Evolutionary conservation across 1,139 yeast species (phyloP).

Genomic region (Candida albicans): DNA sequence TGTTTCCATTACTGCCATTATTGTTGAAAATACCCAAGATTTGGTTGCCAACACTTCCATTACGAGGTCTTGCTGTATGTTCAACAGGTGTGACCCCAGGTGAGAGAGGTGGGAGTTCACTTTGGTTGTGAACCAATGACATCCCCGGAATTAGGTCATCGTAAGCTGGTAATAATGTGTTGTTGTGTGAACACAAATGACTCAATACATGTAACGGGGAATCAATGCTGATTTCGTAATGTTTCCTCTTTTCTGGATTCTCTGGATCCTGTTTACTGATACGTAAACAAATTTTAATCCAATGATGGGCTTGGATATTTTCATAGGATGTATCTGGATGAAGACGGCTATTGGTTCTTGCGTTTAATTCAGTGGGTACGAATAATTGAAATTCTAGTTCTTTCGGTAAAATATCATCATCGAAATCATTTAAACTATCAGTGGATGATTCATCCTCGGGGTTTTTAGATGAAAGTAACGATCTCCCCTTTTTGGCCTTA

Average conservation of each 20-base stretch:
- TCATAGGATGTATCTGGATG: conserved; percentile 84
- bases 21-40: conserved; percentile 7
- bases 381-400: conserved; percentile 83
- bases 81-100: conserved; percentile 58
- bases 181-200: conserved; percentile 66
- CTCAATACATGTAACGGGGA: conserved; percentile 82
- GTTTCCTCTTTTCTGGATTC: conserved; percentile 65
- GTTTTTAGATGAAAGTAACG: conserved; percentile 27
- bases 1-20: neutral
- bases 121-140: conserved; percentile 24
- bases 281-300: conserved; percentile 86
- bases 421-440: conserved; percentile 28
- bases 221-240: conserved; percentile 88
- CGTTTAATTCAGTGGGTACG: conserved; percentile 65
- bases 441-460: conserved; percentile 10
- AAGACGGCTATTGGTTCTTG: conserved; percentile 42
- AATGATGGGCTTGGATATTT: conserved; percentile 83
- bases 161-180: conserved; percentile 64
- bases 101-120: conserved; percentile 42
- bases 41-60: conserved; percentile 1
- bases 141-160: conserved; percentile 24
- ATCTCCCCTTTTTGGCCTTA: conserved; percentile 57
- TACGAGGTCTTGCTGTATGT: conserved; percentile 15
- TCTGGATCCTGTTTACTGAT: conserved; percentile 64
- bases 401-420: conserved; percentile 44